A percentile compares a stretch with the other conserved stretches of the same genome.
Conservation (phyloP, 2,329 filamentous ascomycete species). For the Xylariaceae sp. region DNA sequence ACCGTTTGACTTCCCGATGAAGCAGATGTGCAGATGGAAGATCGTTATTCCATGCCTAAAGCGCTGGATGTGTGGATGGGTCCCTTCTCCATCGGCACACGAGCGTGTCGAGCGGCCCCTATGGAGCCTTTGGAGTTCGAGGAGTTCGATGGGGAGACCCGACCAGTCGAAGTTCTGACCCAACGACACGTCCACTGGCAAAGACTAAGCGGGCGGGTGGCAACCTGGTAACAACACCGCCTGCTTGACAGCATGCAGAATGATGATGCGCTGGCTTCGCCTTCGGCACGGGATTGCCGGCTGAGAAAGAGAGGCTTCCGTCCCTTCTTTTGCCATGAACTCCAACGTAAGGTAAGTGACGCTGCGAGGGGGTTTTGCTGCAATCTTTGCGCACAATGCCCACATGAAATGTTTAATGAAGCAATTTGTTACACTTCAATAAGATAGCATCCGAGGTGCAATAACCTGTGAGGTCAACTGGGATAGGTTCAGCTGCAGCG, state of each 20-base stretch:
- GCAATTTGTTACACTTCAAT: not conserved
- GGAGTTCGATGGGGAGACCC: no score
- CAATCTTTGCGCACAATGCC: not conserved
- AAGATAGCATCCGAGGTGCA: no score
- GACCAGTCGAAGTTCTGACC: no score
- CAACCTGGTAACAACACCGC: not conserved
- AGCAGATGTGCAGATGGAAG: constrained; percentile 19
- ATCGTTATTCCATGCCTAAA: constrained; percentile 10
- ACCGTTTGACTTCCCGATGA: constrained; percentile 20
- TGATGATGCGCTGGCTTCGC: constrained; percentile 2
- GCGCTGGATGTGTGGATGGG: not conserved
- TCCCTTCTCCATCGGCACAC: constrained; percentile 8
- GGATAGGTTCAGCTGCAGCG: no score
- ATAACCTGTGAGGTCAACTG: no score
- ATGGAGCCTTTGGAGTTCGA: no score
- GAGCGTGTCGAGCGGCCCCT: constrained; percentile 11
- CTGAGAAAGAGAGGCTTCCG: not conserved
- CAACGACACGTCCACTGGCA: no score
- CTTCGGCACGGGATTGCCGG: constrained; percentile 12
- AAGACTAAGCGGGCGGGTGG: not conserved
- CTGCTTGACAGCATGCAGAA: not conserved
- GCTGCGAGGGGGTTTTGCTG: constrained; percentile 1
- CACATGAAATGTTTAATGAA: not conserved
- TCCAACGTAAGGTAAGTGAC: not conserved
- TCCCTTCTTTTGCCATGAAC: not conserved